Evolutionary conservation across 1,284 basidiomycete species (phyloP), one percentile per base, ranked within the genome.

Genomic region (Austroboletus novae-zelandiae): DNA sequence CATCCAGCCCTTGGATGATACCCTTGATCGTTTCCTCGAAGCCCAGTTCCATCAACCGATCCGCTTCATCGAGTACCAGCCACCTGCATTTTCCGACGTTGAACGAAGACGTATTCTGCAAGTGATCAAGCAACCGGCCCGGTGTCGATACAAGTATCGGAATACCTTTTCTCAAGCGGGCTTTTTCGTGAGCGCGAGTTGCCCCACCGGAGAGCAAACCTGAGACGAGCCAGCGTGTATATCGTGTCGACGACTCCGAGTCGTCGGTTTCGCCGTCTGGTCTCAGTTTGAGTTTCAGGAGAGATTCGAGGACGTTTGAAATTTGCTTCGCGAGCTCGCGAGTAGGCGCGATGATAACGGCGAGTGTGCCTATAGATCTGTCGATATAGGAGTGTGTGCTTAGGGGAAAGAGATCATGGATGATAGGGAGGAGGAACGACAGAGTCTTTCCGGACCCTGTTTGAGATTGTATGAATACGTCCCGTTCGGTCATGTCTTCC

Each of bases 381-480:
- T 96, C 93, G 60, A 96, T 94, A 64, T 93, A 94, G 1, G 91
- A 94, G 18, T 85, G 77, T 15, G 84, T 81, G 48, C 93, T 91
- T 32, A 99, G 77, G 0, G 94, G 93, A 27, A 99, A 80, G 39
- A 97, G 83, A 65, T 96, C 92, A 61, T 99, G 94, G 36, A 99
- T 80, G 67, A 99, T 94, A 17, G 97, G 97, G 5, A 99, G 81
- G 15, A 99, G 81, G 72, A 92, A 99, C 4, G 96, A 84, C 20
- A 99, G 75, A 0, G 96, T 99, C 74, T 99, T 99, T 60, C 97
- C 97, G 0, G 95, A 98, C 53, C 97, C 97, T 0, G 97, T 99
- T 68, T 99, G 96, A 5, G 94, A 92, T 67, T 98, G 95, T 48
- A 99, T 90, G 66, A 99, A 94, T 14, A 93, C 83, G 69, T 99